phyloP scores from a whole-genome alignment of 1,284 basidiomycete species.

The Tetrapyrgos nigripes region DNA sequence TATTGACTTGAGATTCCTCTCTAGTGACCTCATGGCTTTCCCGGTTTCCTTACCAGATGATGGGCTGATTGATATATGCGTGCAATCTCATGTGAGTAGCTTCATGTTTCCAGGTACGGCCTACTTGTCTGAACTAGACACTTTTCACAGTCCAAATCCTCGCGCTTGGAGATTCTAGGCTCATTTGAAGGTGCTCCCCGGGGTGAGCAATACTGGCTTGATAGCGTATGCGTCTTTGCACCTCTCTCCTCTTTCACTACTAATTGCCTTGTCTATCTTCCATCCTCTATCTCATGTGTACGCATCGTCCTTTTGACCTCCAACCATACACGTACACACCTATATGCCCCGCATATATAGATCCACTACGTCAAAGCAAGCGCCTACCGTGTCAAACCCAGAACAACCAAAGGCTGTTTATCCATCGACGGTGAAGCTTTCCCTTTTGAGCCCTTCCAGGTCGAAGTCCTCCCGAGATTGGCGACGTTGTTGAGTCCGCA shows the following conservation, averaged over 20 bases:
- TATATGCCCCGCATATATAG: slow-evolving; percentile 41
- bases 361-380: slow-evolving; percentile 82
- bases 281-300: slow-evolving; percentile 8
- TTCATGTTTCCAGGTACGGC: slow-evolving; percentile 20
- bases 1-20: neutral
- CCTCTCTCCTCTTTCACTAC: neutral
- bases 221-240: slow-evolving; percentile 52
- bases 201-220: slow-evolving; percentile 75
- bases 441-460: slow-evolving; percentile 82
- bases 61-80: slow-evolving; percentile 81
- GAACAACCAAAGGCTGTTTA: slow-evolving; percentile 57
- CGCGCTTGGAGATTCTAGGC: slow-evolving; percentile 62
- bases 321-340: too few relatives aligned
- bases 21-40: slow-evolving; percentile 85
- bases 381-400: slow-evolving; percentile 78
- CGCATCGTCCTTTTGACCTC: too few relatives aligned
- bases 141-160: slow-evolving; percentile 44
- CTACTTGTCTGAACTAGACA: neutral
- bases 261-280: neutral
- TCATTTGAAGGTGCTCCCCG: slow-evolving; percentile 72
- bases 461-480: slow-evolving; percentile 79
- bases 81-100: slow-evolving; percentile 66
- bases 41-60: slow-evolving; percentile 82
- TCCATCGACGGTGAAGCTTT: slow-evolving; percentile 87
- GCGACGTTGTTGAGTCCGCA: slow-evolving; percentile 76